Evolutionary conservation across 345 rosid species (phyloP), one percentile per base, ranked within the genome.

Genomic region (Eucalyptus rudis): DNA sequence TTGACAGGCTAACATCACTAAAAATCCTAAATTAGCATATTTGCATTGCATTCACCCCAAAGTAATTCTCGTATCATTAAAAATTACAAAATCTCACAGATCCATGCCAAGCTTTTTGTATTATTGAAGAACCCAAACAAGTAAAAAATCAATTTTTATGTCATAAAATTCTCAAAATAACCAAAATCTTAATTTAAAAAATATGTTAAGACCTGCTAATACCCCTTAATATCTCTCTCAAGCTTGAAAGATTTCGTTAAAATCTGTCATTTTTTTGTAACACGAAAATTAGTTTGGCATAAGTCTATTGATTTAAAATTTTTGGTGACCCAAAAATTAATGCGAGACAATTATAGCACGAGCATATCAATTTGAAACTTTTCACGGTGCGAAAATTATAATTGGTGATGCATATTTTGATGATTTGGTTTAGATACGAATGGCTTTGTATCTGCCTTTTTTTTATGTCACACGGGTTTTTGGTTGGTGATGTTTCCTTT

Each of bases 201-300:
- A 20, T 19, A 19, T 19, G 45, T 22, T 6, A 36, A 19, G 11
- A 40, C 19, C 1, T 19, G 4, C 14, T 10, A 71, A 19, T 71
- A 19, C 4, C 2, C 1, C 25, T 12, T 3, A 1, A 40, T 36
- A 71, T 0, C 7, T 71, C 6, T 3, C 40, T 31, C 22, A 2
- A 66, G 12, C 3, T 31, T 8, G 10, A 7, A 64, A 64, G 31
- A 64, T 14, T 8, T 5, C 12, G 31, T 27, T 1, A 10, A 59
- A 59, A 59, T 6, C 1, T 5, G 0, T 62, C 14, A 13, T 17
- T 29, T 62, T 62, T 24, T 68, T 0, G 2, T 8, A n/a, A 66
- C 10, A 68, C 0, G 12, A 66, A 31, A 31, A 31, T 66, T 15
- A 15, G 5, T 15, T 66, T 14, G 11, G 2, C 3, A n/a, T 31